Evolutionary conservation across 2,329 filamentous ascomycete species (phyloP).

Genomic region (Alternaria ethzedia): DNA sequence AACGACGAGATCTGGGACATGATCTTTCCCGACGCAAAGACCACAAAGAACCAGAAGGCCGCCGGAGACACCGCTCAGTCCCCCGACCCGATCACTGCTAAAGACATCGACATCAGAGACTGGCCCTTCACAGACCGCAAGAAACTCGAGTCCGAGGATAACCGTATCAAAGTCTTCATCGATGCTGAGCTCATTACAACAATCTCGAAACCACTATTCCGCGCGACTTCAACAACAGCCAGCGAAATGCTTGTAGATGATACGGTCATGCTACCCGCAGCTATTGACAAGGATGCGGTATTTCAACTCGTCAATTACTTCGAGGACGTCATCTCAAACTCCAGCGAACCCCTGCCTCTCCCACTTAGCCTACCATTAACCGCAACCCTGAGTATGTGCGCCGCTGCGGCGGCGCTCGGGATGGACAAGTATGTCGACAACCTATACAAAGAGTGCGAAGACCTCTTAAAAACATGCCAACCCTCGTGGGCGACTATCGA

Average conservation of each 20-base stretch:
- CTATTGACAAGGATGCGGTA: neutral
- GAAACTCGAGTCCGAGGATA: neutral
- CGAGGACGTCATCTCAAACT: rapidly evolving
- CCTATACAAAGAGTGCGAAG: neutral
- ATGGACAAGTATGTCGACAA: neutral
- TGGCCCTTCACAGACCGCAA: neutral
- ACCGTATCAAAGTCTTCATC: rapidly evolving
- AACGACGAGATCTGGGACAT: neutral
- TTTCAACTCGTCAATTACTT: rapidly evolving
- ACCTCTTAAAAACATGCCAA: neutral
- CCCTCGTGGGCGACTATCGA: neutral
- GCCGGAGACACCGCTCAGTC: neutral
- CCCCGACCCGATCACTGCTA: neutral
- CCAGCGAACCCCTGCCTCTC: rapidly evolving
- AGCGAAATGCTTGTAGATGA: neutral
- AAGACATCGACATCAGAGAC: neutral
- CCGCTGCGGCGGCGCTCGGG: rapidly evolving
- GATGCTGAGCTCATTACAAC: neutral
- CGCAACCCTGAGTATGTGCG: neutral
- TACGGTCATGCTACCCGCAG: rapidly evolving
- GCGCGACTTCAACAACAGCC: neutral
- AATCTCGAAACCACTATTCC: neutral
- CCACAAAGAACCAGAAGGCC: neutral
- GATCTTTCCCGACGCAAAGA: neutral
- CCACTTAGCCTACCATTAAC: neutral